phyloP scores from a whole-genome alignment of 768 basidiomycete genomes.

The Basidioascus undulatus region DNA sequence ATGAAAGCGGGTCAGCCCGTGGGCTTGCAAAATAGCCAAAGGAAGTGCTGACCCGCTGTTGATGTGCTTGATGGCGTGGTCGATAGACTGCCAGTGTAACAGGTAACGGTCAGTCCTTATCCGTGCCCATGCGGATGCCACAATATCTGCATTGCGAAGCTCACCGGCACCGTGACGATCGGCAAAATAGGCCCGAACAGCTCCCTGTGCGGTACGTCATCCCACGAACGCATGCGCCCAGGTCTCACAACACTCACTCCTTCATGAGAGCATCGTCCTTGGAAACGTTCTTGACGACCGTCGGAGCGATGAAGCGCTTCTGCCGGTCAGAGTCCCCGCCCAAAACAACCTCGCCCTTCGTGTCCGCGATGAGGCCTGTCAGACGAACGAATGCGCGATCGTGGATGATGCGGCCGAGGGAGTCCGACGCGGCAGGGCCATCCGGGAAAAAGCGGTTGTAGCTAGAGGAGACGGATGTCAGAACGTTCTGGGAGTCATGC shows the following conservation, averaged over 20 bases:
- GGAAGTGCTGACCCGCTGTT: conserved; percentile 6
- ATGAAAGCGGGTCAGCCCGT: too few species aligned
- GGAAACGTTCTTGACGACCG: conserved; percentile 38
- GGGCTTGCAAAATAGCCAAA: too few species aligned
- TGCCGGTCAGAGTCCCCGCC: conserved; percentile 38
- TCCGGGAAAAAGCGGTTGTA: too few species aligned
- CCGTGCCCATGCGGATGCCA: conserved; percentile 15
- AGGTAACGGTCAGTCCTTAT: not conserved
- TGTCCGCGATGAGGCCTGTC: conserved; percentile 29
- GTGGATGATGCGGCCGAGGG: conserved; percentile 35
- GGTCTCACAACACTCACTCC: too few species aligned
- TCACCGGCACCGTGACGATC: conserved; percentile 41
- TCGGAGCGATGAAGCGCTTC: conserved; percentile 41
- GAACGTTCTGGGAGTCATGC: too few species aligned
- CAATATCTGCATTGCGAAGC: too few species aligned
- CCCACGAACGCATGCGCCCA: too few species aligned
- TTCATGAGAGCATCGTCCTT: conserved; percentile 47
- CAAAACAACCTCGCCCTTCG: conserved; percentile 36
- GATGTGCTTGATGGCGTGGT: conserved; percentile 14
- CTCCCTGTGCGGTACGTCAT: too few species aligned
- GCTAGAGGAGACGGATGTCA: too few species aligned
- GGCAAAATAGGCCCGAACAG: conserved; percentile 65
- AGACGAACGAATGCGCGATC: conserved; percentile 32
- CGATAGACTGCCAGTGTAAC: conserved; percentile 3
- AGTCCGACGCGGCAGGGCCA: too few species aligned